phyloP scores from a whole-genome alignment of 768 basidiomycete genomes.

The Tylopilus vinaceipallidus region DNA sequence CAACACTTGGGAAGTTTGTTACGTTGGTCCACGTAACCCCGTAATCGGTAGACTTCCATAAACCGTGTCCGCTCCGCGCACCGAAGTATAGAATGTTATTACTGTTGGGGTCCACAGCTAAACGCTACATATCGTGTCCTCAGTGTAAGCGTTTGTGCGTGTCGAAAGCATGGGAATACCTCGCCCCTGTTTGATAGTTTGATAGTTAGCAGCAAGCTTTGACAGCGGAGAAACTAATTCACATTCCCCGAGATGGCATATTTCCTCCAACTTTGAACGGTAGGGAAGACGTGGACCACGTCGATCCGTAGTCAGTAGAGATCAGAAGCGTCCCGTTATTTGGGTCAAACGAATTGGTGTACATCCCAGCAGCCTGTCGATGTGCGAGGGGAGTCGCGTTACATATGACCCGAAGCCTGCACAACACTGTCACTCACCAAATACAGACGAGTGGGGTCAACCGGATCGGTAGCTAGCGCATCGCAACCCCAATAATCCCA shows the following conservation, averaged over 20 bases:
- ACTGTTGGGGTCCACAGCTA: conserved; percentile 60
- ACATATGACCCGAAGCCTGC: background rate
- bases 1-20: conserved; percentile 55
- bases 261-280: conserved; percentile 67
- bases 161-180: background rate
- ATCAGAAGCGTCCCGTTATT: conserved; percentile 48
- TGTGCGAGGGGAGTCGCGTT: background rate
- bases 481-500: conserved; percentile 66
- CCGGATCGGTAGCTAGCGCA: conserved; percentile 62
- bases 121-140: conserved; percentile 37
- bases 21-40: conserved; percentile 60
- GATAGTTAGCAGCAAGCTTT: background rate
- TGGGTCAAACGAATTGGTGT: conserved; percentile 12
- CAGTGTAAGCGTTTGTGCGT: background rate
- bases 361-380: conserved; percentile 11
- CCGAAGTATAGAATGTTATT: conserved; percentile 64
- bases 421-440: conserved; percentile 21
- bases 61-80: conserved; percentile 60
- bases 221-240: conserved; percentile 12
- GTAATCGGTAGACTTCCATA: conserved; percentile 64
- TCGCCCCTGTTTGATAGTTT: conserved; percentile 13
- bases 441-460: conserved; percentile 53
- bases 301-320: conserved; percentile 56
- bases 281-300: conserved; percentile 48
- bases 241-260: conserved; percentile 48